Evolutionary conservation across 805 yeast genomes (phyloP).

Genomic region (Pichia californica): DNA sequence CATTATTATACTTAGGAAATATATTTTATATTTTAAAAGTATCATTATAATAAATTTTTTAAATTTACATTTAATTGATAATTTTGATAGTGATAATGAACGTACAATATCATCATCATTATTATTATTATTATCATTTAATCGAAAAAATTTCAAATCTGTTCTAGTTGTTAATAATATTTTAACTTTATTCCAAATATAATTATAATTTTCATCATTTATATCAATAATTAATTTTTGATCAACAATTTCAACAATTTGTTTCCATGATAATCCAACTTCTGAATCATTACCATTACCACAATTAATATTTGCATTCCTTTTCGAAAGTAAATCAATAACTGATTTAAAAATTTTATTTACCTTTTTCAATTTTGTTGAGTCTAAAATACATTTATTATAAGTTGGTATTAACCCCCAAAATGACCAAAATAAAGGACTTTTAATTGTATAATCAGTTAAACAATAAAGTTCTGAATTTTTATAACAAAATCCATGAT

Average conservation of each 20-base stretch:
- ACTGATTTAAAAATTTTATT: conserved; percentile 61
- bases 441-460: conserved; percentile 52
- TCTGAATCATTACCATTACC: conserved; percentile 28
- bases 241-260: conserved; percentile 53
- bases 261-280: conserved; percentile 48
- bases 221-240: conserved; percentile 34
- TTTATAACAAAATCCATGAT: conserved; percentile 70
- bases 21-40: conserved; percentile 19
- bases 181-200: conserved; percentile 23
- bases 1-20: conserved; percentile 13
- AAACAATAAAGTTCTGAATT: conserved; percentile 60
- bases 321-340: conserved; percentile 56
- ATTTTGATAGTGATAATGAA: conserved; percentile 23
- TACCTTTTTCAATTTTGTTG: conserved; percentile 62
- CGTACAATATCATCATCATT: too few species aligned
- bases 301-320: conserved; percentile 55
- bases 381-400: conserved; percentile 70
- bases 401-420: conserved; percentile 56
- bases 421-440: conserved; percentile 46
- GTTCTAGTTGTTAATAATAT: conserved; percentile 7
- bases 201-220: conserved; percentile 18
- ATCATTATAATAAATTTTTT: conserved; percentile 19
- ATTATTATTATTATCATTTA: background rate
- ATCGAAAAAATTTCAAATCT: conserved; percentile 1
- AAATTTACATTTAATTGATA: conserved; percentile 25